phyloP scores from a whole-genome alignment of 805 yeast genomes.

The Candida silvicultrix region DNA sequence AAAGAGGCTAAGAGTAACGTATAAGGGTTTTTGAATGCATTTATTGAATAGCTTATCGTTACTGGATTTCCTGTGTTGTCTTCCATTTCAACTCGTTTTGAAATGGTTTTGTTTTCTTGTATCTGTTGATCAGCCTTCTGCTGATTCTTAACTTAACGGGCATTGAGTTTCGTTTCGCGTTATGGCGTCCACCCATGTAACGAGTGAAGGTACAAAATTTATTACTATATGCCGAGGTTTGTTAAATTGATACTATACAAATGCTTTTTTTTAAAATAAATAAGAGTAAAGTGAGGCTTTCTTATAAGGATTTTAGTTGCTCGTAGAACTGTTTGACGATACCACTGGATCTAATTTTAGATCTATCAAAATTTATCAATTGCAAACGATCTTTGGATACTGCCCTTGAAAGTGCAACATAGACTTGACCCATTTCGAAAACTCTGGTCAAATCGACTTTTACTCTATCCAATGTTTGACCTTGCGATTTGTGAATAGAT shows the following conservation, averaged over 20 bases:
- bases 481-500: slow-evolving; percentile 82
- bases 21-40: too few species aligned
- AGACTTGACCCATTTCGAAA: slow-evolving; percentile 80
- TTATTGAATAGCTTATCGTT: too few species aligned
- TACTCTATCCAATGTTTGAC: slow-evolving; percentile 70
- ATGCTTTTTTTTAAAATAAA: neutral
- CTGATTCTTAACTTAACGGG: too few species aligned
- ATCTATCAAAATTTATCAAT: slow-evolving; percentile 55
- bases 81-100: too few species aligned
- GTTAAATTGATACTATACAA: neutral
- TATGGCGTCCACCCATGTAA: too few species aligned
- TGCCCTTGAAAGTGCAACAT: slow-evolving; percentile 79
- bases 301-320: slow-evolving; percentile 27
- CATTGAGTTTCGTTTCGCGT: too few species aligned
- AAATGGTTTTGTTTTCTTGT: too few species aligned
- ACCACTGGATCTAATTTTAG: slow-evolving; percentile 49
- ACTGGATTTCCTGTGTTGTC: too few species aligned
- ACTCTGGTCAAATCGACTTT: slow-evolving; percentile 60
- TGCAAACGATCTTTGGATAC: slow-evolving; percentile 60
- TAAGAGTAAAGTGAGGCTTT: neutral
- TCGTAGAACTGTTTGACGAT: slow-evolving; percentile 58
- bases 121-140: too few species aligned
- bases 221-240: too few species aligned
- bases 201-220: too few species aligned
- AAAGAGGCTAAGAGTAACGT: too few species aligned